A percentile compares a stretch with the other conserved stretches of the same genome.
Evolutionary conservation across 192 early-diverging fungal species (phyloP).

Genomic region (Rhizophagus sp.): DNA sequence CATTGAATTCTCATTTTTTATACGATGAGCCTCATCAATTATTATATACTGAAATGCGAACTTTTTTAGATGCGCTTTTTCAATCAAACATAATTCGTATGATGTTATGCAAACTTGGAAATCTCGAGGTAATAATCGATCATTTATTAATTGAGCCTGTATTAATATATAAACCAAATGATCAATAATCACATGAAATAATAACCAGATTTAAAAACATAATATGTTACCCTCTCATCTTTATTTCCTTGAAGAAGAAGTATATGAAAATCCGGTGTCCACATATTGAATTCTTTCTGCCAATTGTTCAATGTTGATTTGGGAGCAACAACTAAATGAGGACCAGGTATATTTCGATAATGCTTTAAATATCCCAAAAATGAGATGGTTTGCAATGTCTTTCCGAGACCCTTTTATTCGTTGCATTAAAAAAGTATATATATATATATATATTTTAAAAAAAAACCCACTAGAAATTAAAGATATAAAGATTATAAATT

Average conservation of each 20-base stretch:
- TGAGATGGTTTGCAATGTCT: slow-evolving; percentile 95
- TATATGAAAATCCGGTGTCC: slow-evolving; percentile 86
- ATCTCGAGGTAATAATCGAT: slow-evolving; percentile 54
- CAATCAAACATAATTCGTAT: slow-evolving; percentile 93
- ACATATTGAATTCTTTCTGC: slow-evolving; percentile 86
- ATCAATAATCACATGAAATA: background rate
- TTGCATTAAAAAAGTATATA: too few species aligned
- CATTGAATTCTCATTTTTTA: slow-evolving; percentile 98
- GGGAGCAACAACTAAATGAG: slow-evolving; percentile 95
- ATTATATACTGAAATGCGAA: slow-evolving; percentile 91
- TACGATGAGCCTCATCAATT: slow-evolving; percentile 95
- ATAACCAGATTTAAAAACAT: background rate
- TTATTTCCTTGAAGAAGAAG: slow-evolving; percentile 93
- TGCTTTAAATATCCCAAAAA: slow-evolving; percentile 95
- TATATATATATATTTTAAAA: background rate
- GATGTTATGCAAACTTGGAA: slow-evolving; percentile 97
- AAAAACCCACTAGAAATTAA: background rate
- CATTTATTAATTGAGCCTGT: slow-evolving; percentile 56
- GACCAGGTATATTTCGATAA: slow-evolving; percentile 71
- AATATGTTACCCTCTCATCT: slow-evolving; percentile 62
- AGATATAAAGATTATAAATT: background rate
- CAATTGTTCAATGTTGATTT: slow-evolving; percentile 98
- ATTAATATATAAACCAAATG: slow-evolving; percentile 4
- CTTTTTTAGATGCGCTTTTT: slow-evolving; percentile 83
- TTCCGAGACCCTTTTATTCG: slow-evolving; percentile 78